Evolutionary conservation across 1,139 yeast genomes (phyloP), one percentile per base, ranked within the genome.

Genomic region (Groenewaldozyma sp.): DNA sequence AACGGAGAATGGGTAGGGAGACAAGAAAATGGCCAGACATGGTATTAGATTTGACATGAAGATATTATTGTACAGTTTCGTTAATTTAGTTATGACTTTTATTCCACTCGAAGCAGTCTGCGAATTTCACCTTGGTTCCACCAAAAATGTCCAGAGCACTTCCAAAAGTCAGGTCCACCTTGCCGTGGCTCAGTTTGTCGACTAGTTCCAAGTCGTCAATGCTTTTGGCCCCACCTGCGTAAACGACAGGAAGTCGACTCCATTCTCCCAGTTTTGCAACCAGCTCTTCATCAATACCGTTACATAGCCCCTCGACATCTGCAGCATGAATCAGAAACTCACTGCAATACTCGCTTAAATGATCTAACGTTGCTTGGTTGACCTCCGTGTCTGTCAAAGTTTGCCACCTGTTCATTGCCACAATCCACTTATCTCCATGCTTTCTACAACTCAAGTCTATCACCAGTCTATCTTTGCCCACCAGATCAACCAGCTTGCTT

Each of bases 351-450:
- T 67, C 43, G 11, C 81, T 64, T 28, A 91, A 70, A 40, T 60
- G 47, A 3, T 52, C 58, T 41, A 91, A 70, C 24, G 83, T 73
- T 24, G 71, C 73, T 31, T 59, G 58, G 38, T 68, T 67, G 40
- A 91, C 66, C 40, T 64, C 72, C 37, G 78, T 71, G 35, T 68
- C 70, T 0, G 98, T 91, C 31, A 88, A 63, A 0, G 93, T 83
- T 61, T 88, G 96, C 98, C 98, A 91, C 59, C 88, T 82, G 61
- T 93, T 87, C 77, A 87, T 91, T 3, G 97, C 96, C 5, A 93
- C 97, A 19, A 79, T 74, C 98, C 98, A 91, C 3, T 53, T 48
- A 21, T 37, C 34, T 3, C 52, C 59, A 2, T 69, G 67, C 26
- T 72, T 69, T 41, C 95, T 70, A 58, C 97, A 88, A 56, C 96